phyloP scores from a whole-genome alignment of 805 yeast species.

The Yarrowia divulgata region DNA sequence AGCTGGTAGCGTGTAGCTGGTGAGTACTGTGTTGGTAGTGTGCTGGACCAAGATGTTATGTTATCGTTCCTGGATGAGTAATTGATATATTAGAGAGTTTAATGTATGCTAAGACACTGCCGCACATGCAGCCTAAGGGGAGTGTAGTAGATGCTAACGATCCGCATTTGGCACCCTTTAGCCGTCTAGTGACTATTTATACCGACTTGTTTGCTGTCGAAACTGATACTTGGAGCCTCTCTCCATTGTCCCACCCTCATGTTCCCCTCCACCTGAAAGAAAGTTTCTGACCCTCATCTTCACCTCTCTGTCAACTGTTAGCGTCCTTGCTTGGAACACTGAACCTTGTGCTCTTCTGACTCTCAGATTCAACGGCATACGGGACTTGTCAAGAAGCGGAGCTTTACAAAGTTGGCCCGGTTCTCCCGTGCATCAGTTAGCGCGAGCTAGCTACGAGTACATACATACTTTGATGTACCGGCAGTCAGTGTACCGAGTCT shows the following conservation, averaged over 20 bases:
- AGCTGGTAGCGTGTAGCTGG: not conserved
- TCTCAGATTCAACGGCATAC: constrained; percentile 30
- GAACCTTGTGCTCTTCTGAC: constrained; percentile 23
- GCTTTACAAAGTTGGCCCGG: constrained; percentile 2
- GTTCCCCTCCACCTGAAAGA: constrained; percentile 13
- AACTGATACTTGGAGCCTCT: not conserved
- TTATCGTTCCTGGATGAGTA: constrained; percentile 23
- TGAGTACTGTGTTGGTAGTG: not conserved
- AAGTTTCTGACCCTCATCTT: constrained; percentile 24
- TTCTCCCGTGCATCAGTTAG: not conserved
- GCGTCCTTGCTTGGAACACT: constrained; percentile 14
- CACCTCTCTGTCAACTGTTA: not conserved
- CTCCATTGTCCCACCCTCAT: not conserved
- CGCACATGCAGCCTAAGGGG: constrained; percentile 12
- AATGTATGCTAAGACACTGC: constrained; percentile 31
- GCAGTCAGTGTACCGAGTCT: not conserved
- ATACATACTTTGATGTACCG: too few relatives aligned
- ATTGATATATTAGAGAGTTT: constrained; percentile 21
- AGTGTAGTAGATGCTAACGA: not conserved
- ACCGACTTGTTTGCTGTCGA: too few relatives aligned
- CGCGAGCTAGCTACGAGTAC: too few relatives aligned
- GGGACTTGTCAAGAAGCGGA: not conserved
- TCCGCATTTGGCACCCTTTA: constrained; percentile 1
- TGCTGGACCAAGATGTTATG: not conserved
- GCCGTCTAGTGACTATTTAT: not conserved